These are phyloP conservation scores for Cymbidium sinense DNA, from an alignment of 106 monocot genomes.

Conservation along the genomic window DNA sequence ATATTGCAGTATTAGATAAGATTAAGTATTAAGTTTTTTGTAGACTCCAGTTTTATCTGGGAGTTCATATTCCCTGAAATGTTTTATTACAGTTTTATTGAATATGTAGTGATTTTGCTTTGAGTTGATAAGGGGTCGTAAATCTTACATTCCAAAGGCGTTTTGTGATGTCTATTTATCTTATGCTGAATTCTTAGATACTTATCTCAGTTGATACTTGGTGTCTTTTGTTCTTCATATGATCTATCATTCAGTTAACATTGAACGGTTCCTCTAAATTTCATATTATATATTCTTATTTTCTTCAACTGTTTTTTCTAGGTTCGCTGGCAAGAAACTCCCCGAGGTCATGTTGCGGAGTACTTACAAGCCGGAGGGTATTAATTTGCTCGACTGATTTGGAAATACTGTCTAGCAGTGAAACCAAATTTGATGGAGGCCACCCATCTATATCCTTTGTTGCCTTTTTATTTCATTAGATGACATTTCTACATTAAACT, in stretches of 20 bases:
- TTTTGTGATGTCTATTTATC: not conserved
- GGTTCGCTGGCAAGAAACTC: conserved; percentile 95
- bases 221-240: not conserved
- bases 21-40: not conserved
- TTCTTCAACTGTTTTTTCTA: conserved; percentile 19
- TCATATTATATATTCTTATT: not conserved
- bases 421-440: conserved; percentile 70
- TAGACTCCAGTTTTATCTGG: not conserved
- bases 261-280: not conserved
- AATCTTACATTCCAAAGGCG: no score
- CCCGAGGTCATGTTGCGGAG: conserved; percentile 93
- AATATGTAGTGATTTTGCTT: no score
- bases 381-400: conserved; percentile 84
- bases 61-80: not conserved
- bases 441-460: conserved; percentile 87
- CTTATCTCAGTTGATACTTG: not conserved
- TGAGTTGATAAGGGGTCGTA: no score
- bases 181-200: not conserved
- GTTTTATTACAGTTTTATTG: not conserved
- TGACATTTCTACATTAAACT: not conserved
- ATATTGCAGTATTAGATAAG: not conserved
- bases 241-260: not conserved
- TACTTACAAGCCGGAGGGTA: conserved; percentile 77
- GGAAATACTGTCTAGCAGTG: conserved; percentile 78
- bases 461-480: not conserved